A percentile compares a stretch with the other conserved stretches of the same genome.
phyloP scores from a whole-genome alignment of 2,329 filamentous ascomycete species.

The Rugonectria rugulosa region DNA sequence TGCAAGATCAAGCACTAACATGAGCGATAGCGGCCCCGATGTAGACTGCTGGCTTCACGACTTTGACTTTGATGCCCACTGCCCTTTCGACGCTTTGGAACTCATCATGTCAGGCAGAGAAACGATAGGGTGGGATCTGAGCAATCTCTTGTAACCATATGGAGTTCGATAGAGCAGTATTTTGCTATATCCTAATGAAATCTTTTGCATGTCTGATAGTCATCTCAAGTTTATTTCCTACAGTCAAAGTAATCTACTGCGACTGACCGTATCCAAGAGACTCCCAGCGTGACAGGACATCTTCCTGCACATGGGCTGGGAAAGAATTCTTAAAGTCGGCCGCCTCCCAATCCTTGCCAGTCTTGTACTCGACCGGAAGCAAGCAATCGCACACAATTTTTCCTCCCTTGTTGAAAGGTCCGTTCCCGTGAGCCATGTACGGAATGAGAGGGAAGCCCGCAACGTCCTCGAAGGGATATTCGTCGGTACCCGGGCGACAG shows the following conservation, averaged over 20 bases:
- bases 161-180: not conserved
- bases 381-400: constrained; percentile 57
- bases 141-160: constrained; percentile 14
- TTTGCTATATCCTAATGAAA: no score
- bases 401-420: constrained; percentile 43
- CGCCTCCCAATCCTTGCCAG: constrained; percentile 41
- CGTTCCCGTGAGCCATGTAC: constrained; percentile 54
- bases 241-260: no score
- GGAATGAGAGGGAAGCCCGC: constrained; percentile 53
- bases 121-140: no score
- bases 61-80: constrained; percentile 25
- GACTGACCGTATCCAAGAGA: constrained; percentile 49
- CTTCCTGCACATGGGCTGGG: constrained; percentile 49
- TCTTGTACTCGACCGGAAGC: constrained; percentile 51
- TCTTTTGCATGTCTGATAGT: no score
- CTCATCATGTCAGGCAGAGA: constrained; percentile 31
- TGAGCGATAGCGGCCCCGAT: not conserved
- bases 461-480: constrained; percentile 54
- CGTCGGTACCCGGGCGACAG: constrained; percentile 53
- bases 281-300: constrained; percentile 39
- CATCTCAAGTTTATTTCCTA: no score
- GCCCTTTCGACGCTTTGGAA: constrained; percentile 27
- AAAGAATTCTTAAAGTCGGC: constrained; percentile 45
- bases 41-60: constrained; percentile 26
- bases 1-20: not conserved